phyloP scores from a whole-genome alignment of 441 rosid genomes.

The Syzygium malaccense region DNA sequence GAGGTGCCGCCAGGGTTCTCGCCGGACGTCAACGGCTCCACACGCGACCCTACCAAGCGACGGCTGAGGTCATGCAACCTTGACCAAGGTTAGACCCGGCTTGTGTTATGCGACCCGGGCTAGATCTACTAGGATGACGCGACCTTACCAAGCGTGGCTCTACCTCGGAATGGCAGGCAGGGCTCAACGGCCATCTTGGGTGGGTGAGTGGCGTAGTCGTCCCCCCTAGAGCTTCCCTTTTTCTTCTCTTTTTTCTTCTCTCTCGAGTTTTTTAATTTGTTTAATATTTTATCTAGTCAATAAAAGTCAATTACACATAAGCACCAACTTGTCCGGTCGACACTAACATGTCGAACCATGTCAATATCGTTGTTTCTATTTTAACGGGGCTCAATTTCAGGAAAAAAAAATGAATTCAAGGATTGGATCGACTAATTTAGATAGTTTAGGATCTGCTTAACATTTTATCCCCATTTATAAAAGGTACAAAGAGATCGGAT shows the following conservation, averaged over 20 bases:
- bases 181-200: neutral
- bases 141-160: neutral
- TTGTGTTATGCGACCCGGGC: neutral
- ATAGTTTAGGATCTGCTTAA: neutral
- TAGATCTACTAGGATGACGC: neutral
- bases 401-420: neutral
- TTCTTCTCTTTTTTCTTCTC: neutral
- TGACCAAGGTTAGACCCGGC: neutral
- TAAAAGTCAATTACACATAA: neutral
- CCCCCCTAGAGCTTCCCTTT: neutral
- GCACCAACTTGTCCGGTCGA: accelerated
- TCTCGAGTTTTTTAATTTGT: neutral
- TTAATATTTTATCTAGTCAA: accelerated
- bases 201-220: neutral
- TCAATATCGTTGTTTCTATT: neutral
- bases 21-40: neutral
- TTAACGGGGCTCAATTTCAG: neutral
- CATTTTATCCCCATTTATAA: neutral
- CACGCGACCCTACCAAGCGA: neutral
- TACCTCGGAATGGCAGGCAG: neutral
- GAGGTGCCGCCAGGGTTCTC: neutral
- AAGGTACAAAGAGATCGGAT: neutral
- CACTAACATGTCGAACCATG: accelerated
- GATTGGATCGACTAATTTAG: neutral
- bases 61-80: neutral